Evolutionary conservation across 2,329 filamentous ascomycete species (phyloP), one percentile per base, ranked within the genome.

Genomic region (Penicillium brasilianum): DNA sequence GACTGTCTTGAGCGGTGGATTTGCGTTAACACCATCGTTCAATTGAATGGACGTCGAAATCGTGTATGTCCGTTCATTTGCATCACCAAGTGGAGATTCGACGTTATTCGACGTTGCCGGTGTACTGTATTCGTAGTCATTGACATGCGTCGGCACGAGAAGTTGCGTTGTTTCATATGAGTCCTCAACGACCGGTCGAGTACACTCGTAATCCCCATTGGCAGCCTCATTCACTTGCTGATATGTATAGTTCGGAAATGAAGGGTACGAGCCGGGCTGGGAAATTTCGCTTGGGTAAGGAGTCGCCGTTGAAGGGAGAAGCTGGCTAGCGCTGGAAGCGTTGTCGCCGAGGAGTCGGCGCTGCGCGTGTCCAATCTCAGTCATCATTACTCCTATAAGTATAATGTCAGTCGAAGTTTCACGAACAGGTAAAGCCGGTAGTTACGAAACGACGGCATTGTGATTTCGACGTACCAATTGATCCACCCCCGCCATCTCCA

Each of bases 351-450:
- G 65, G 0, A 76, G 65, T 41, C 69, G 68, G 58, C 68, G 65
- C 60, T 76, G 74, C 16, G 75, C 74, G 18, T 71, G 62, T 14
- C 69, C 72, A 30, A 76, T 76, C 43, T 76, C 73, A 4, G 64
- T 72, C 66, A 76, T 75, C 68, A 75, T 72, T 8, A 67, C 62
- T 1, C 71, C 75, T 76, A 46, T 34, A 58, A 0, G 10, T 51
- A 43, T 28, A 34, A 18, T 43, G 14, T 66, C 11, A 61, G 43
- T 44, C 48, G 2, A 16, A 16, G 51, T 30, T 16, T 1, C 18
- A 16, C 0, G 10, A 3, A 16, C 7, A n/a, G 4, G 30, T 2
- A 13, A 25, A 20, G 9, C 30, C 28, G 9, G 50, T 34, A 53
- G 34, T 39, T 34, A 25, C 11, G 30, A 28, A 5, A 39, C 34